phyloP scores from a whole-genome alignment of 768 basidiomycete species.

The Infundibulicybe gibba region DNA sequence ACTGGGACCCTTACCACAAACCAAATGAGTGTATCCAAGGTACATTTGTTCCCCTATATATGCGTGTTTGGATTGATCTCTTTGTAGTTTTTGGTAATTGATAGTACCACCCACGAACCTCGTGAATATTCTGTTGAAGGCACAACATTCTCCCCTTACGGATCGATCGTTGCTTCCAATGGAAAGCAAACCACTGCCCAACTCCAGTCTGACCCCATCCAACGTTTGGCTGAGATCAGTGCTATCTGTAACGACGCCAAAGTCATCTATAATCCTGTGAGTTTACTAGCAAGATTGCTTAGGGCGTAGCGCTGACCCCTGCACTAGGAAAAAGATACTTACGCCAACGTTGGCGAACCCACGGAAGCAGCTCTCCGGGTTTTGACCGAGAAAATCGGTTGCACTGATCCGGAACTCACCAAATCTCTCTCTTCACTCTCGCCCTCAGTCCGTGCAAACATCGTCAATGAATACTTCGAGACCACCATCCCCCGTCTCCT shows the following conservation, averaged over 20 bases:
- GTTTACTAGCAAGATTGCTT: constrained; percentile 13
- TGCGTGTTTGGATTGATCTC: constrained; percentile 4
- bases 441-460: constrained; percentile 66
- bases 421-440: constrained; percentile 56
- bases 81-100: constrained; percentile 71
- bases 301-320: not conserved
- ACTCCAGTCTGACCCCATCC: constrained; percentile 65
- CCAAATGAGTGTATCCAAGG: constrained; percentile 93
- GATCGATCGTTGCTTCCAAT: constrained; percentile 64
- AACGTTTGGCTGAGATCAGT: constrained; percentile 86
- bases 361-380: constrained; percentile 97
- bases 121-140: constrained; percentile 84
- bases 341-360: constrained; percentile 89
- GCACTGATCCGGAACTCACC: constrained; percentile 53
- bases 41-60: constrained; percentile 25
- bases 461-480: constrained; percentile 84
- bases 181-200: constrained; percentile 56
- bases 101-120: constrained; percentile 43
- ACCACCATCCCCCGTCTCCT: constrained; percentile 71
- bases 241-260: constrained; percentile 95
- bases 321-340: constrained; percentile 70
- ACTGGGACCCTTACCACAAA: constrained; percentile 95
- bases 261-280: constrained; percentile 76
- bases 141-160: constrained; percentile 86
- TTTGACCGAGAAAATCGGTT: constrained; percentile 90